Evolutionary conservation across 805 yeast species (phyloP).

Genomic region (Yarrowia sp.): DNA sequence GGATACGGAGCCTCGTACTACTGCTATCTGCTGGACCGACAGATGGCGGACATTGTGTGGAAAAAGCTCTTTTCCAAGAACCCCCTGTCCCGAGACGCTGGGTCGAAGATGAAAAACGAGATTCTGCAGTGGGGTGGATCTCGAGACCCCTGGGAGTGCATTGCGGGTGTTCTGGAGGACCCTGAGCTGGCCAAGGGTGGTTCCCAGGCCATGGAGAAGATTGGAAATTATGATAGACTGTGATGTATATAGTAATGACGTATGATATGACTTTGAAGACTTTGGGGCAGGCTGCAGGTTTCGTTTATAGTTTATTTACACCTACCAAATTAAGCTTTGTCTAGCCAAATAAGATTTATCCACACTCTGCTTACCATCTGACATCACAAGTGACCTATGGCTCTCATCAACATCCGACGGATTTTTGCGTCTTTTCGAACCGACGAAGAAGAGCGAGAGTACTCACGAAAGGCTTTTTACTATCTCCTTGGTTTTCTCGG

Average conservation of each 20-base stretch:
- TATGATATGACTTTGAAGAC: no score
- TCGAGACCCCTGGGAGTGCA: slow-evolving; percentile 80
- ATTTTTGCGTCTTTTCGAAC: slow-evolving; percentile 80
- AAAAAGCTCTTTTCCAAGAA: slow-evolving; percentile 62
- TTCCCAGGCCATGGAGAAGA: slow-evolving; percentile 52
- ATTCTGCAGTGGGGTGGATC: slow-evolving; percentile 94
- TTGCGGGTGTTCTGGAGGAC: slow-evolving; percentile 73
- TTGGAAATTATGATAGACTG: slow-evolving; percentile 1
- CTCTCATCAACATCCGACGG: slow-evolving; percentile 70
- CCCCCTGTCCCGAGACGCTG: slow-evolving; percentile 71
- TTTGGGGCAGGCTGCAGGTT: background rate
- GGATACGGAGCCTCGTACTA: slow-evolving; percentile 95
- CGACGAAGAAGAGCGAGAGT: slow-evolving; percentile 78
- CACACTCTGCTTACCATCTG: background rate
- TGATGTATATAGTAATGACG: background rate
- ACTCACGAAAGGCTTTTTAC: slow-evolving; percentile 64
- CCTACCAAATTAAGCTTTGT: background rate
- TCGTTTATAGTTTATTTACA: background rate
- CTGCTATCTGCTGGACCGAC: slow-evolving; percentile 86
- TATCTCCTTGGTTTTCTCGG: slow-evolving; percentile 76
- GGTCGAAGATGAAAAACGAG: slow-evolving; percentile 65
- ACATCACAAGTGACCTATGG: slow-evolving; percentile 37
- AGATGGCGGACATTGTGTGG: slow-evolving; percentile 88
- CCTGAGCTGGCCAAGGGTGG: slow-evolving; percentile 66
- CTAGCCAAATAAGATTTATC: background rate